Conservation (phyloP, 176 grass and related monocot genomes). For the Carex pumila region DNA sequence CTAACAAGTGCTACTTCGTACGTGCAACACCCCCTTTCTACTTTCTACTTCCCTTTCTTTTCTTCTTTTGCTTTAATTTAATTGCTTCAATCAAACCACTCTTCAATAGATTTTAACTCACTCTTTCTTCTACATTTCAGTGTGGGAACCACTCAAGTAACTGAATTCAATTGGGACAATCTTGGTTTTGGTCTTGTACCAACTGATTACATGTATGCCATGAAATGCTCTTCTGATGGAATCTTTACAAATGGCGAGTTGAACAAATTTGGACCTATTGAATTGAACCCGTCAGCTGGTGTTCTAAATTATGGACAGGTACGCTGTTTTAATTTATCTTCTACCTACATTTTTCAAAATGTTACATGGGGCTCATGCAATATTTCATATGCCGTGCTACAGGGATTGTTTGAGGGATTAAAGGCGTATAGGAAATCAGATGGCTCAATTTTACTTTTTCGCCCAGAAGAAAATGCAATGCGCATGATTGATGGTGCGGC, state of each 20-base stretch:
- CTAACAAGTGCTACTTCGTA: background rate
- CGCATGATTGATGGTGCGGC: slow-evolving; percentile 64
- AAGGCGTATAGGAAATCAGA: slow-evolving; percentile 72
- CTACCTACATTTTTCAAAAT: slow-evolving; percentile 3
- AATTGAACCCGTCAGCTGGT: slow-evolving; percentile 63
- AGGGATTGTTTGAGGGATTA: slow-evolving; percentile 89
- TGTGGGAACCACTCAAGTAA: slow-evolving; percentile 44
- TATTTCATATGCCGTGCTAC: background rate
- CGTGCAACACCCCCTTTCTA: background rate
- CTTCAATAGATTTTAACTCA: background rate
- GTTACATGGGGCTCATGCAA: background rate
- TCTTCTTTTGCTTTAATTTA: too few relatives aligned
- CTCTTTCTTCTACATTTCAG: slow-evolving; percentile 16
- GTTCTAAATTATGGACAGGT: slow-evolving; percentile 99
- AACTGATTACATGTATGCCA: slow-evolving; percentile 82
- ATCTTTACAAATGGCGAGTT: slow-evolving; percentile 69
- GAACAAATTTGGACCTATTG: slow-evolving; percentile 52
- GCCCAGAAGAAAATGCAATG: slow-evolving; percentile 63
- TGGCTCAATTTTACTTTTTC: slow-evolving; percentile 69
- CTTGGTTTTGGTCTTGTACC: slow-evolving; percentile 68
- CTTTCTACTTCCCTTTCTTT: background rate
- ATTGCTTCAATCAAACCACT: background rate
- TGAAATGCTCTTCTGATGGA: slow-evolving; percentile 51
- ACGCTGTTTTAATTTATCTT: slow-evolving; percentile 3
- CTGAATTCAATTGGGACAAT: slow-evolving; percentile 75